Conservation (phyloP, 768 basidiomycete genomes). For the Podaxis pistillaris region DNA sequence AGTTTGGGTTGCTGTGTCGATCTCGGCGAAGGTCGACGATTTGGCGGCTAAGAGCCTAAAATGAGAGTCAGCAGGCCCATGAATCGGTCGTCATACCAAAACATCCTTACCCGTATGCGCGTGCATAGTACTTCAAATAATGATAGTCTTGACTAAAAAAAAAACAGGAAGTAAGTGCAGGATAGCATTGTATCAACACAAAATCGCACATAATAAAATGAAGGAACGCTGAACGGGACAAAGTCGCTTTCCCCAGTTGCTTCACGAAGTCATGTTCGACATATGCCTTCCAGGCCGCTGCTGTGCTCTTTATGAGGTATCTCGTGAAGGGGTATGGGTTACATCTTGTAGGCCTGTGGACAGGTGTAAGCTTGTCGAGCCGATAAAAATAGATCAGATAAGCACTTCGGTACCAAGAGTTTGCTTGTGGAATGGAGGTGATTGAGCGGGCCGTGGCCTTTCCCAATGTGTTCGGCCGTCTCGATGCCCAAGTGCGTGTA, state of each 20-base stretch:
- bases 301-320: slow-evolving; percentile 58
- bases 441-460: slow-evolving; percentile 83
- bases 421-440: slow-evolving; percentile 65
- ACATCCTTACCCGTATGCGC: slow-evolving; percentile 64
- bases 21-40: slow-evolving; percentile 59
- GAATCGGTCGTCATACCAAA: neutral
- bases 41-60: slow-evolving; percentile 78
- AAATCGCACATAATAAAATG: slow-evolving; percentile 78
- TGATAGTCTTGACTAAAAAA: slow-evolving; percentile 71
- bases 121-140: slow-evolving; percentile 80
- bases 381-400: neutral
- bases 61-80: neutral
- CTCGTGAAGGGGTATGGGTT: slow-evolving; percentile 71
- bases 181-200: neutral
- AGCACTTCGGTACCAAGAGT: slow-evolving; percentile 49
- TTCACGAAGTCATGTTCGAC: slow-evolving; percentile 84
- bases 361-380: neutral
- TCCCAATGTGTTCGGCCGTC: slow-evolving; percentile 63
- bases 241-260: slow-evolving; percentile 69
- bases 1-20: slow-evolving; percentile 60
- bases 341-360: slow-evolving; percentile 47
- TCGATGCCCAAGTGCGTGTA: slow-evolving; percentile 78
- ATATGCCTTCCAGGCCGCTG: slow-evolving; percentile 64
- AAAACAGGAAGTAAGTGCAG: neutral
- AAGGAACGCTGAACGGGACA: slow-evolving; percentile 64